phyloP scores from a whole-genome alignment of 2,329 filamentous ascomycete genomes.

The Exophiala alcalophila region DNA sequence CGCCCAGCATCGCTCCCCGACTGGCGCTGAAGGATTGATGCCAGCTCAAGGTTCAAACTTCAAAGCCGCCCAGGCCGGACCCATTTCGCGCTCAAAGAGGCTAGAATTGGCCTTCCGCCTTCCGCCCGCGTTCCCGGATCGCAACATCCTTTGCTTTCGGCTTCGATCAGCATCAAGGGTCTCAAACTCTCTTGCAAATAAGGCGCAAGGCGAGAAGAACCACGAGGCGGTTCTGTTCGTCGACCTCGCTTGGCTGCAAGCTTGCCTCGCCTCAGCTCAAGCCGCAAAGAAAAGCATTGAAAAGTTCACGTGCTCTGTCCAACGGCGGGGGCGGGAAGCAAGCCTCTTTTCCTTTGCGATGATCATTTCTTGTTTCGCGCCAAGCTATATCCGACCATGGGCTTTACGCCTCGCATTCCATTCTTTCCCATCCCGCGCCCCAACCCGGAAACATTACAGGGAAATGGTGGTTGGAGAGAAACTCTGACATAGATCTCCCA shows the following conservation, averaged over 20 bases:
- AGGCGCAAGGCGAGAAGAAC: slow-evolving; percentile 9
- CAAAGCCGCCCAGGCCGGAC: slow-evolving; percentile 7
- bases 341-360: no score
- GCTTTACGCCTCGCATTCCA: no score
- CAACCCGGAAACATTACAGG: no score
- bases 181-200: slow-evolving; percentile 4
- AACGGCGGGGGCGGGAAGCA: no score
- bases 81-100: slow-evolving; percentile 16
- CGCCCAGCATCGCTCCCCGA: slow-evolving; percentile 3
- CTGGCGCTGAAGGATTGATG: slow-evolving; percentile 5
- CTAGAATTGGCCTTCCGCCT: slow-evolving; percentile 21
- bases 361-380: no score
- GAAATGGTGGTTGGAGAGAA: no score
- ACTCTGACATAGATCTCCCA: no score
- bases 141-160: slow-evolving; percentile 5
- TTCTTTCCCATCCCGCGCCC: no score
- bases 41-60: slow-evolving; percentile 18
- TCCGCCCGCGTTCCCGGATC: slow-evolving; percentile 16
- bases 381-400: no score
- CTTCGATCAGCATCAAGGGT: slow-evolving; percentile 14
- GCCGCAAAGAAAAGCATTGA: no score
- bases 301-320: no score
- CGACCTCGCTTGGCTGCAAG: slow-evolving; percentile 3
- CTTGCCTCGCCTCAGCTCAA: no score
- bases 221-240: slow-evolving; percentile 11